phyloP scores from a whole-genome alignment of 2,329 filamentous ascomycete species.

The Tolypocladium amazonense region DNA sequence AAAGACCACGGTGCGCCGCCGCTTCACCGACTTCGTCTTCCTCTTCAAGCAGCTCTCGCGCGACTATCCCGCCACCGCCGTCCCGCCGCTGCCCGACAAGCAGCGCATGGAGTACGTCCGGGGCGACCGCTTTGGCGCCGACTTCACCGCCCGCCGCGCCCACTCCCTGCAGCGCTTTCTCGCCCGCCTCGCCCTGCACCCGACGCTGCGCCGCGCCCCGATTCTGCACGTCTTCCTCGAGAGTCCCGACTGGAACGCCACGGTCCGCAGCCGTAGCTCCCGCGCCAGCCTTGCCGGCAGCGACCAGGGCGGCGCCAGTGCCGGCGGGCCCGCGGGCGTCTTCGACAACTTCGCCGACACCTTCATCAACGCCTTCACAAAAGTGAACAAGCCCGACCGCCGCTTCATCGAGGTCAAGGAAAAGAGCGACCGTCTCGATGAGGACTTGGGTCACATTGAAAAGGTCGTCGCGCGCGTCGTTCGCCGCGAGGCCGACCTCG shows the following conservation, averaged over 20 bases:
- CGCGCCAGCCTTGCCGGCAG: conserved; percentile 46
- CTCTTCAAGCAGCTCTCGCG: conserved; percentile 81
- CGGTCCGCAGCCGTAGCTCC: conserved; percentile 70
- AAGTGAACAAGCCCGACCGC: conserved; percentile 88
- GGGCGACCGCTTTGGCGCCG: conserved; percentile 85
- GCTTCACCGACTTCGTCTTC: conserved; percentile 97
- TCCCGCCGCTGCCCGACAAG: conserved; percentile 93
- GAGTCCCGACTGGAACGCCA: conserved; percentile 90
- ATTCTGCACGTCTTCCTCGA: conserved; percentile 87
- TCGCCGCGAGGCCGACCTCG: conserved; percentile 76
- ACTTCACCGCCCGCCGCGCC: conserved; percentile 82
- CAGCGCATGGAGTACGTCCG: conserved; percentile 99
- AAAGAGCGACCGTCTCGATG: conserved; percentile 85
- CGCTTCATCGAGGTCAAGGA: conserved; percentile 92
- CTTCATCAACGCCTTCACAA: conserved; percentile 94
- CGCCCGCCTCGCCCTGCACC: conserved; percentile 75
- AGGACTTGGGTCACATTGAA: conserved; percentile 85
- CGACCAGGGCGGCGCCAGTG: conserved; percentile 23
- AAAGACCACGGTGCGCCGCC: conserved; percentile 69
- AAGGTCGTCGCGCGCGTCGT: conserved; percentile 91
- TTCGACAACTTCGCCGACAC: conserved; percentile 95
- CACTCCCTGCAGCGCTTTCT: conserved; percentile 90
- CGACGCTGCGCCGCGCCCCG: conserved; percentile 70
- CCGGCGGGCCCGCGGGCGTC: conserved; percentile 50
- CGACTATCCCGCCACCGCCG: conserved; percentile 84